phyloP scores from a whole-genome alignment of 2,329 filamentous ascomycete genomes.

The Lizonia empirigonia region DNA sequence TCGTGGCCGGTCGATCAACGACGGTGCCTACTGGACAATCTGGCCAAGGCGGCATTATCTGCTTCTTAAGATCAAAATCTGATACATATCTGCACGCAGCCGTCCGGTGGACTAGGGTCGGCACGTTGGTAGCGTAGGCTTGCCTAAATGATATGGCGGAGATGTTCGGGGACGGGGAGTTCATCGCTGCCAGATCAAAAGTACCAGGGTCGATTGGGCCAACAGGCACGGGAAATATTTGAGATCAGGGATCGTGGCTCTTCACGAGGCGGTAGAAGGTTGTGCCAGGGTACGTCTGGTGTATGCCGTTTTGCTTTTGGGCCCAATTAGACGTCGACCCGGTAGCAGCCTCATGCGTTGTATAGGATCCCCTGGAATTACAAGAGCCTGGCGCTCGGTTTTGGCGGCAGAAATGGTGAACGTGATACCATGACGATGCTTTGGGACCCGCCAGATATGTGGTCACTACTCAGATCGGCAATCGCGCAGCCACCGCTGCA shows the following conservation, averaged over 20 bases:
- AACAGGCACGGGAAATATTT: constrained; percentile 5
- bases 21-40: constrained; percentile 2
- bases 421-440: constrained; percentile 30
- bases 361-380: constrained; percentile 27
- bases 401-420: constrained; percentile 27
- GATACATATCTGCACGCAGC: constrained; percentile 22
- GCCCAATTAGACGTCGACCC: constrained; percentile 32
- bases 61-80: background rate
- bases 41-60: background rate
- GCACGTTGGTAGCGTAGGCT: constrained; percentile 20
- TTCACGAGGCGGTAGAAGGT: constrained; percentile 22
- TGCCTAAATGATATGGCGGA: constrained; percentile 24
- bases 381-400: constrained; percentile 27
- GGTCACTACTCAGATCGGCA: constrained; percentile 35
- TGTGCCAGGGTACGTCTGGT: constrained; percentile 18
- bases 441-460: constrained; percentile 20
- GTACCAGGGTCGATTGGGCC: constrained; percentile 9
- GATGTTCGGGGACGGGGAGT: constrained; percentile 30
- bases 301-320: constrained; percentile 27
- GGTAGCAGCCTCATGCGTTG: constrained; percentile 24
- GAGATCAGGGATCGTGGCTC: constrained; percentile 18
- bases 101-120: constrained; percentile 25
- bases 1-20: background rate
- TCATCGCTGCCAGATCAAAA: constrained; percentile 2
- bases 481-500: constrained; percentile 34